Evolutionary conservation across 2,329 filamentous ascomycete species (phyloP).

Genomic region (Apiospora arundinis): DNA sequence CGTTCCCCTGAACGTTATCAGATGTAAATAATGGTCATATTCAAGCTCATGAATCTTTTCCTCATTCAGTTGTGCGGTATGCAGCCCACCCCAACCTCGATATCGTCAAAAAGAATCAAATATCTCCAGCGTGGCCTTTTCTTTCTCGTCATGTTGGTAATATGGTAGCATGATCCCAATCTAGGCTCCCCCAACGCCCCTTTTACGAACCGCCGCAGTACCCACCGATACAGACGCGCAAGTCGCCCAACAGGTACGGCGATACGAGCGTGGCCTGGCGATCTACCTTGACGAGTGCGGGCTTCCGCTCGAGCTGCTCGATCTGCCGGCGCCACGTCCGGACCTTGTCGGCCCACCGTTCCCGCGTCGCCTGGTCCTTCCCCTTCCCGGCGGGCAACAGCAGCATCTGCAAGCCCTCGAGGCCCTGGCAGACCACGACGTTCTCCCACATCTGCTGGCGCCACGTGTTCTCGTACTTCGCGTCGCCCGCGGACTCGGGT

Average conservation of each 20-base stretch:
- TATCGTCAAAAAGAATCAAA: no score
- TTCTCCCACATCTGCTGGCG: conserved; percentile 25
- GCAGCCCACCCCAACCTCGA: no score
- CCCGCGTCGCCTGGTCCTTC: not conserved
- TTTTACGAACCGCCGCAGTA: not conserved
- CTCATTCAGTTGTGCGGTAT: no score
- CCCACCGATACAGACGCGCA: conserved; percentile 23
- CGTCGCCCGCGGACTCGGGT: not conserved
- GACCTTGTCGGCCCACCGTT: conserved; percentile 26
- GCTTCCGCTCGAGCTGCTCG: conserved; percentile 23
- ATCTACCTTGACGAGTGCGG: conserved; percentile 20
- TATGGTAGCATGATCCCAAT: no score
- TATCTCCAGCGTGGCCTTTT: no score
- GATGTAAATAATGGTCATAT: no score
- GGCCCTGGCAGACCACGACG: conserved; percentile 30
- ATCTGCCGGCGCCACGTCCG: conserved; percentile 27
- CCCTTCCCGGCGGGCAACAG: not conserved
- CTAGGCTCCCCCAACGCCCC: no score
- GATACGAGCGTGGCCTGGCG: conserved; percentile 26
- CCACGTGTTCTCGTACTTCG: not conserved
- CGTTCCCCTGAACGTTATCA: no score
- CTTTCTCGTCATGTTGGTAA: no score
- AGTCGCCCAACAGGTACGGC: conserved; percentile 28
- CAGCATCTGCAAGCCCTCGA: conserved; percentile 28
- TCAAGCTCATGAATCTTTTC: no score